Evolutionary conservation across 352 stramenopile genomes (phyloP), one percentile per base, ranked within the genome.

Genomic region (Globisporangium alternatum): DNA sequence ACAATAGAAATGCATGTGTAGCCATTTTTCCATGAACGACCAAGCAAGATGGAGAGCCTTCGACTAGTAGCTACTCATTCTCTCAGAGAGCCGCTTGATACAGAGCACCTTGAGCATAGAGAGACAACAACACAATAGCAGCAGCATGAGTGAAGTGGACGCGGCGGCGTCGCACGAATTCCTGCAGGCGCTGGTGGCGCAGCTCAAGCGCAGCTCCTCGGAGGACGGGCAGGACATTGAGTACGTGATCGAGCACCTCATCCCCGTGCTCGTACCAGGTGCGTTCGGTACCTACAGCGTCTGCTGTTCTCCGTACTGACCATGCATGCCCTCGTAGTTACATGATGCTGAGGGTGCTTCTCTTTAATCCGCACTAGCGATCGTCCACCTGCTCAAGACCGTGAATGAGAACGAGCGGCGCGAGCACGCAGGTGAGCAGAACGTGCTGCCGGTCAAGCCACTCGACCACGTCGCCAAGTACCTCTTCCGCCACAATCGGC

Each of bases 401-500:
- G 60, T 84, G 45, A 71, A 71, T 22, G 71, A 83, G 10, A 80
- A 68, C n/a, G 64, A 78, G 17, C 66, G 69, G 43, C 65, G 72
- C 19, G 67, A 81, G 51, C 57, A 72, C 44, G 71, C 87, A 7
- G 69, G 62, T 31, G 72, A 84, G 61, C 68, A 78, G 45, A 65
- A 65, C 28, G 68, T 65, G 12, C 66, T 73, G 25, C 61, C 66
- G 17, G 80, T 91, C 57, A 72, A 80, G 28, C 81, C 82, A 9
- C 62, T 93, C 8, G 74, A 91, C 66, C 80, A 91, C 62, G 66
- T 91, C 28, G 81, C 82, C 51, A 79, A 75, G 31, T 91, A 80
- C 65, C 68, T 93, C 37, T 66, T 88, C 43, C 78, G 84, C 15
- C 77, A 87, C 31, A 93, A 93, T 51, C 78, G 81, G n/a, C 69